phyloP scores from a whole-genome alignment of 2,329 filamentous ascomycete species.

The Talaromyces amestolkiae region DNA sequence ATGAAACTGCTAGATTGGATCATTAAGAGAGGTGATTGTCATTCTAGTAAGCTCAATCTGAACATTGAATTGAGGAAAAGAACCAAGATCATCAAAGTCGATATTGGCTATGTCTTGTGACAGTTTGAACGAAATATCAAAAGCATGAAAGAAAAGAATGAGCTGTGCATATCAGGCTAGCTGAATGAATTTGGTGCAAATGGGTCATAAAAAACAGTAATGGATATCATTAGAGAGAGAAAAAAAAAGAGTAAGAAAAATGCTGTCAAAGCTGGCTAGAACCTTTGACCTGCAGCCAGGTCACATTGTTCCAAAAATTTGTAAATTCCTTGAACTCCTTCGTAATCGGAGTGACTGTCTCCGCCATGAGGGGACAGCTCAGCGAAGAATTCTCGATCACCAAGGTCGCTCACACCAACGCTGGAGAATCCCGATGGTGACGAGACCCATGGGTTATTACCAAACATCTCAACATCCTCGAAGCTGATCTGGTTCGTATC shows the following conservation, averaged over 20 bases:
- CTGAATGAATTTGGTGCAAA: not conserved
- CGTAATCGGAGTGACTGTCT: constrained; percentile 53
- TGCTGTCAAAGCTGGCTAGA: constrained; percentile 20
- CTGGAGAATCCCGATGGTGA: constrained; percentile 58
- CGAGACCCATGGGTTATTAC: constrained; percentile 55
- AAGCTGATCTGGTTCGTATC: constrained; percentile 35
- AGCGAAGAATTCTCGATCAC: constrained; percentile 40
- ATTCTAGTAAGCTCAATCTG: not conserved
- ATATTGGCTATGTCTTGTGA: not conserved
- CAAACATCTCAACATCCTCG: constrained; percentile 45
- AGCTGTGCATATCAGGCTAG: not conserved
- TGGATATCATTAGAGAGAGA: constrained; percentile 9
- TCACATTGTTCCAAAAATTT: constrained; percentile 65
- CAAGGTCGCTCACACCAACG: constrained; percentile 54
- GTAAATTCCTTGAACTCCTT: constrained; percentile 64
- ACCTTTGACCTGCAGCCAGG: constrained; percentile 38
- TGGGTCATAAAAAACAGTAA: not conserved
- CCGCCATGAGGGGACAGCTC: constrained; percentile 31
- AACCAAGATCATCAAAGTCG: not conserved
- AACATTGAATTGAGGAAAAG: not conserved
- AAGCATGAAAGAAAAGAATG: not conserved
- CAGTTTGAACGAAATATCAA: no score
- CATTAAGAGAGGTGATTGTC: not conserved
- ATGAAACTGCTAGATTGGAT: not conserved
- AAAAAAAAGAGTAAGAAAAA: not conserved